Base-by-base conservation (phyloP, 176 grass and related monocot species). In the Pontederia paniculata region DNA sequence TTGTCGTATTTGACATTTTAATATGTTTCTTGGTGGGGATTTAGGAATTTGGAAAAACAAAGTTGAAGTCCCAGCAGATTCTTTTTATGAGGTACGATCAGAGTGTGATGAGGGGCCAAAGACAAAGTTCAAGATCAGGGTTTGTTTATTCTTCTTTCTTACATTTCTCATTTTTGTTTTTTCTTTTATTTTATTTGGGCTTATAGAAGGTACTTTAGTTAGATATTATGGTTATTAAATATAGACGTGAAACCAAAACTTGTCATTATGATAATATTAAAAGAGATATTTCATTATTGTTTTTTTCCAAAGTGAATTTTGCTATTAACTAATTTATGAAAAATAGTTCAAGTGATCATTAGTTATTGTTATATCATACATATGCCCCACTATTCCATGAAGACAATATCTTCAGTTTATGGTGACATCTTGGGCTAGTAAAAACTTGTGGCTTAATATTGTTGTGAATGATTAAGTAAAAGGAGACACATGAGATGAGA, bases 121-220 rank as follows among this genome's bases (percentile, higher is more conserved):
- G 79, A 98, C 77, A 77, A 98, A 93, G 66, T 98, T 98, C 71
- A 98, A 98, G 78, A 98, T 98, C 52, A 98, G 83, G 87, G 94
- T 98, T 22, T 67, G 55, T 0, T 79, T 73, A 62, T 14, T 5
- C 4, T 41, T 10, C 14, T 15, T 60, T 17, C 12, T 9, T 16
- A 42, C 37, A 37, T 17, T 59, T 44, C 14, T 1, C 14, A 42
- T 42, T 17, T 60, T 59, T 17, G 13, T 9, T 14, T 15, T 25
- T 58, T 41, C 18, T 19, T 28, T 44, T 18, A 43, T 17, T 60
- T 2, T 10, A 60, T 12, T 45, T 12, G 9, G 15, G 9, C 7
- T 14, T 18, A 60, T 11, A 16, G 31, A 60, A 18, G 9, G 28
- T 60, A 17, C 25, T 10, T 60, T 18, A 9, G 2, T 5, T 9